These are phyloP conservation scores for Achaetomiella virescens DNA, from an alignment of 495 filamentous ascomycete species.

Conservation along the genomic window DNA sequence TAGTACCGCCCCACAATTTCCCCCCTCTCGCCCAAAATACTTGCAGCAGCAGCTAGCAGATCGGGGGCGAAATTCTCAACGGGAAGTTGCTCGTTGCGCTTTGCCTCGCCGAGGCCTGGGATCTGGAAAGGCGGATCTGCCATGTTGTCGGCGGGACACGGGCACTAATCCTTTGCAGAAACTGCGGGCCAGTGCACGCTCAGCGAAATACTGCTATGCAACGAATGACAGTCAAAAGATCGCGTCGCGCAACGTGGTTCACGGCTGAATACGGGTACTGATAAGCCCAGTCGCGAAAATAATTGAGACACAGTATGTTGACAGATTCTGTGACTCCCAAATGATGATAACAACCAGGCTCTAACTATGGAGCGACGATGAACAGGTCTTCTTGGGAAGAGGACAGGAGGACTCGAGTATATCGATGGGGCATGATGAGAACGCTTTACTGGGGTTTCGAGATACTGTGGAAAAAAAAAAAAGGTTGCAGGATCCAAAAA, in stretches of 20 bases:
- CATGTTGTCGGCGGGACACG: slow-evolving; percentile 31
- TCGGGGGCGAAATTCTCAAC: slow-evolving; percentile 20
- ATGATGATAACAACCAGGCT: background rate
- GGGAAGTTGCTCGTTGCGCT: slow-evolving; percentile 24
- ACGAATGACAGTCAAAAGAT: background rate
- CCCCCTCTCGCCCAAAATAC: slow-evolving; percentile 1
- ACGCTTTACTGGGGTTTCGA: background rate
- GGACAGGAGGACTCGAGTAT: no score
- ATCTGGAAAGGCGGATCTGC: slow-evolving; percentile 35
- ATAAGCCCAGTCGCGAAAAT: background rate
- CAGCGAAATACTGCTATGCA: background rate
- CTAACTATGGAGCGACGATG: background rate
- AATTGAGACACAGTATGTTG: no score
- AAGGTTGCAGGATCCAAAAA: slow-evolving; percentile 31
- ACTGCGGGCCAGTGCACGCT: background rate
- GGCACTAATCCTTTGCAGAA: slow-evolving; percentile 3
- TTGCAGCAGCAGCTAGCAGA: slow-evolving; percentile 16
- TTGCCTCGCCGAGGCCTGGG: slow-evolving; percentile 33
- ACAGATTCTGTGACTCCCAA: background rate
- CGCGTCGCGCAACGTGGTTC: no score
- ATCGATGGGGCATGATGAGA: no score
- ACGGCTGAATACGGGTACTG: no score
- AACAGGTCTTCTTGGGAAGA: no score
- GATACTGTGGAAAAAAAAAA: slow-evolving; percentile 22
- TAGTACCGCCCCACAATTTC: slow-evolving; percentile 1